Base-by-base conservation (phyloP, 1,139 yeast species). In the Lodderomyces oxycetoniae region DNA sequence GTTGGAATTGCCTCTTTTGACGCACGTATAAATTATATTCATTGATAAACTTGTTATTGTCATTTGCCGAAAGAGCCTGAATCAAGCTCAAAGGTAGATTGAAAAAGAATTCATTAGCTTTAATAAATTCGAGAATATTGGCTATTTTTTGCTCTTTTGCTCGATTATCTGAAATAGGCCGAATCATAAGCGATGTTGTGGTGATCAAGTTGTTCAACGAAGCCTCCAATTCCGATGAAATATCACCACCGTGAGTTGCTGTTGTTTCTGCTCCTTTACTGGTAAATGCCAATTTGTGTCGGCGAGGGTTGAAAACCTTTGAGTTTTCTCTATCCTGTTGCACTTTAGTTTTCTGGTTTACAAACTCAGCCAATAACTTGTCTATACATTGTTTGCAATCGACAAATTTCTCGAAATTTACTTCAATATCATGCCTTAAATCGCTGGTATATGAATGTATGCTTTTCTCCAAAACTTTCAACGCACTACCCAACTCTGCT, bases 341-440 rank as follows among this genome's bases (percentile, higher is more conserved):
- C 3, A 65, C 59, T 32, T 49, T 49, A 0, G 69, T 60, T 44
- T 65, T 65, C 52, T 51, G 61, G 51, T 51, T 59, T 24, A 47
- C 44, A 47, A 68, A 67, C 8, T 53, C 54, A 10, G 47, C 48
- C 42, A 69, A 52, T 2, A 61, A 54, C 20, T 59, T 55, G 44
- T 69, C 74, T 23, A 69, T 66, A 3, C 66, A 50, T 33, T 82
- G 74, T 54, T 91, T 91, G 36, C 89, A 77, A 47, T 78, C 75
- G 32, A 89, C 83, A 46, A 88, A 87, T 46, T 75, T 71, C 36
- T 77, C 74, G 51, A 79, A 88, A 52, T 89, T 91, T 16, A 74
- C 69, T 47, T 84, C 85, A 5, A 89, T 83, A 22, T 84, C 71
- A 11, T 61, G 59, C 43, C 79, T 75, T 50, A 89, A 62, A 33